Evolutionary conservation across 169 alveolate genomes (phyloP), one percentile per base, ranked within the genome.

Genomic region (Babesia ovata): DNA sequence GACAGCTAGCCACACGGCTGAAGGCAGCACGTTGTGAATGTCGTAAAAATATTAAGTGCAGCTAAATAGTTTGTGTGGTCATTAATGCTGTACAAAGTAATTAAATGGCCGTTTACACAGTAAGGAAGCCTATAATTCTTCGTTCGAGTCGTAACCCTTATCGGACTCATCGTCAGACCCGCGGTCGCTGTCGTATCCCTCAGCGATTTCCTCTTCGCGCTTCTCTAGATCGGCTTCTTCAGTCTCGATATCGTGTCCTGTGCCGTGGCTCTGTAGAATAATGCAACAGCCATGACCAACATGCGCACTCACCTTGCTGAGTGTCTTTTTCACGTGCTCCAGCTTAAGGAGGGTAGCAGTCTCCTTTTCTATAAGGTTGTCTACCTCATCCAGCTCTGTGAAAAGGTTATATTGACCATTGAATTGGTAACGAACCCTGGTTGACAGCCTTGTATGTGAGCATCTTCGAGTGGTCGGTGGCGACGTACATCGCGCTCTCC

Each of bases 291-390:
- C 19, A 24, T 16, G n/a, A 52, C 19, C 36, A n/a, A 48, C 44
- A 44, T 36, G 19, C 10, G 13, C 10, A 7, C 58, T 24, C 28
- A 82, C 85, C 58, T 73, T 71, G 17, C 54, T 63, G 11, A 82
- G 59, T 8, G 79, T 57, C 53, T 45, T 50, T 63, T 82, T 74
- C 13, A 72, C 84, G 19, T 70, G 77, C 69, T 79, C 84, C 24
- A 79, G 33, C 45, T 71, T 62, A 9, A 66, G 26, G 21, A 79
- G 49, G 13, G 58, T 63, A 26, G 39, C 22, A n/a, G 62, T 49
- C 56, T 79, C 76, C 14, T 52, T 45, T 11, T 79, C 63, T 29
- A 79, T 16, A 9, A 24, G 3, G 8, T 54, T 49, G n/a, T 79
- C 87, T 4, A 63, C 22, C 57, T 60, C 59, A 33, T 21, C 33